Evolutionary conservation across 1,284 basidiomycete genomes (phyloP).

Genomic region (Ceratobasidium sp.): DNA sequence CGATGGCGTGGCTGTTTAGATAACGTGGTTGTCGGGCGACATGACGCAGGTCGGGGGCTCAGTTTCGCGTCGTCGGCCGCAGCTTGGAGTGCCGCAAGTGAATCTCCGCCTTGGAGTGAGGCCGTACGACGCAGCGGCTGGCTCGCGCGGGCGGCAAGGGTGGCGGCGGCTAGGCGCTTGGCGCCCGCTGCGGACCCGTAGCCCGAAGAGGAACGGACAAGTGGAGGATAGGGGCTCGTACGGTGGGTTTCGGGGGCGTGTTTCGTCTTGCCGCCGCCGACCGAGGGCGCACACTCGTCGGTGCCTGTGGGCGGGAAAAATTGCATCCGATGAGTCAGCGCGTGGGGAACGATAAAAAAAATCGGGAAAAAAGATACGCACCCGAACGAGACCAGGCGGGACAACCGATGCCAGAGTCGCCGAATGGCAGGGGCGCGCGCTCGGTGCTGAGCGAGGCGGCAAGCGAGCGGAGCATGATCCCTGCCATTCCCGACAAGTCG

Average conservation of each 20-base stretch:
- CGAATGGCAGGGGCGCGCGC: conserved; percentile 35
- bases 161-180: conserved; percentile 13
- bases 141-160: not conserved
- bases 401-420: conserved; percentile 9
- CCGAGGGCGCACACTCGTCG: not conserved
- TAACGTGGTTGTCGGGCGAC: not conserved
- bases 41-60: not conserved
- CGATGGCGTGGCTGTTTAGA: not conserved
- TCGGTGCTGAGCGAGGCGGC: conserved; percentile 25
- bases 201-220: conserved; percentile 7
- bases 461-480: conserved; percentile 40
- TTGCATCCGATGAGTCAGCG: conserved; percentile 31
- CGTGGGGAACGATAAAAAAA: not conserved
- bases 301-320: conserved; percentile 11
- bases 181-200: conserved; percentile 16
- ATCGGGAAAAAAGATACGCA: not conserved
- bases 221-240: conserved; percentile 31
- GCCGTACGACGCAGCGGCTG: conserved; percentile 26
- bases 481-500: conserved; percentile 33
- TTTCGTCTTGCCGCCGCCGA: conserved; percentile 22
- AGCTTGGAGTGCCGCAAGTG: conserved; percentile 17
- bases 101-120: conserved; percentile 33
- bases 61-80: conserved; percentile 10
- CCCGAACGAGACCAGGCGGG: conserved; percentile 8
- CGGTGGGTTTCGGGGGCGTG: conserved; percentile 13